These are phyloP conservation scores for Sophora flavescens DNA, from an alignment of 306 rosid genomes.

Conservation along the genomic window DNA sequence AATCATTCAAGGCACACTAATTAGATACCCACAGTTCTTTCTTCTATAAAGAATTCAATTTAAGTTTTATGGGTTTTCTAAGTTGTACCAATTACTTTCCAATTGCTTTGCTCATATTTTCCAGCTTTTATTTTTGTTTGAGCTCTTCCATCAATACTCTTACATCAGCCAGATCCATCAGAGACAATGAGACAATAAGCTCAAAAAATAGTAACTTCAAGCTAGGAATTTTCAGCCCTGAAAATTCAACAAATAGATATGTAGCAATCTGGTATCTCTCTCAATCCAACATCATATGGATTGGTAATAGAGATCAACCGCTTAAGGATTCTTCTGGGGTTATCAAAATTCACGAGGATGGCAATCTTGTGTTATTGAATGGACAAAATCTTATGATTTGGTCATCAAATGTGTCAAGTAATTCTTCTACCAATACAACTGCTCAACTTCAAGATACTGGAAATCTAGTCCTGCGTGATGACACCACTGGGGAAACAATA, in stretches of 20 bases:
- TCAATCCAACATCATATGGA: background rate
- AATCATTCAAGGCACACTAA: too few relatives aligned
- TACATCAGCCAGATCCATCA: background rate
- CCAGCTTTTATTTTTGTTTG: background rate
- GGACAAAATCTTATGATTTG: slow-evolving; percentile 43
- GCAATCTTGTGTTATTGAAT: slow-evolving; percentile 47
- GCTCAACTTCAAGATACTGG: background rate
- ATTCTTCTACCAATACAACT: background rate
- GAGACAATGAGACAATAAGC: slow-evolving; percentile 24
- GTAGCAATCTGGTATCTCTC: background rate
- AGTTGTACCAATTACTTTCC: background rate
- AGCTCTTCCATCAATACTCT: slow-evolving; percentile 22
- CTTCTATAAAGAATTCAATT: background rate
- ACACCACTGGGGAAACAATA: background rate
- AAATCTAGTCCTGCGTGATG: background rate
- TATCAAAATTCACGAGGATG: background rate
- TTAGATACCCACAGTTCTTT: background rate
- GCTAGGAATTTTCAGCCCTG: slow-evolving; percentile 51
- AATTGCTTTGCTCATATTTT: background rate
- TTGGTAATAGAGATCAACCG: background rate
- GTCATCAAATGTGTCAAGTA: slow-evolving; percentile 42
- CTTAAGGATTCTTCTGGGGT: background rate
- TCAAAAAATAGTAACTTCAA: slow-evolving; percentile 21
- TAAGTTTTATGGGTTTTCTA: background rate
- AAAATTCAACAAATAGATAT: slow-evolving; percentile 15